Conservation (phyloP, 192 early-diverging fungal genomes). For the Ramicandelaber brevisporus region DNA sequence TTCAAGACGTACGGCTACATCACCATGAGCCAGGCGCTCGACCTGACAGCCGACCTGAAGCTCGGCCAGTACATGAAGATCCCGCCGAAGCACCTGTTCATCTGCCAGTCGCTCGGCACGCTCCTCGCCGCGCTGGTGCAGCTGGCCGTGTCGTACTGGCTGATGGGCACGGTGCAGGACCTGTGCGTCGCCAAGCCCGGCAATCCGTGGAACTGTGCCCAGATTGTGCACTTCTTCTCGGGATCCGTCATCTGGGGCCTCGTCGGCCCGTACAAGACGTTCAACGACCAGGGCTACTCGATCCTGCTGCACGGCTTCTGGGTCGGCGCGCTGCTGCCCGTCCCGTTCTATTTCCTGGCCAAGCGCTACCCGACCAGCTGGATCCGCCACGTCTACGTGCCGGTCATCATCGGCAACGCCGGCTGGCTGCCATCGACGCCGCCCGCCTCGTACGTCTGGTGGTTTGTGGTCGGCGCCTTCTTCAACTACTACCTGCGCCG, state of each 20-base stretch:
- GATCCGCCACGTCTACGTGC: conserved; percentile 25
- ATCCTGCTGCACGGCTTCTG: conserved; percentile 8
- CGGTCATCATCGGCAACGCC: conserved; percentile 24
- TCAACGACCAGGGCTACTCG: conserved; percentile 12
- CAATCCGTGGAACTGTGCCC: conserved; percentile 10
- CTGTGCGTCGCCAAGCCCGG: conserved; percentile 1
- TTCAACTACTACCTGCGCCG: conserved; percentile 27
- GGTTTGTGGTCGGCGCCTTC: conserved; percentile 16
- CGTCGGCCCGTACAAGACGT: conserved; percentile 5
- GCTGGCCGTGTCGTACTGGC: conserved; percentile 7
- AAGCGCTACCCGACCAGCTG: conserved; percentile 26
- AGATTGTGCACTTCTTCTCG: conserved; percentile 4
- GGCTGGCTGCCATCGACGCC: conserved; percentile 16
- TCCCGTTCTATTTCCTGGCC: conserved; percentile 26
- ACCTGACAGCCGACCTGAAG: conserved; percentile 29
- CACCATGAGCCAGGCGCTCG: conserved; percentile 27
- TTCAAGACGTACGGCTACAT: conserved; percentile 44
- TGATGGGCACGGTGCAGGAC: conserved; percentile 3
- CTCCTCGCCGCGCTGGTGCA: conserved; percentile 17
- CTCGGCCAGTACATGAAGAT: conserved; percentile 47
- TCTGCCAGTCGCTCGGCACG: conserved; percentile 28
- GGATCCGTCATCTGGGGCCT: conserved; percentile 14
- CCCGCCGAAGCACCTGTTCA: conserved; percentile 33
- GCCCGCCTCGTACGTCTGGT: conserved; percentile 3
- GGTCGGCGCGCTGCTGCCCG: conserved; percentile 25